phyloP scores from a whole-genome alignment of 2,329 filamentous ascomycete genomes.

The Penicillium sp. region DNA sequence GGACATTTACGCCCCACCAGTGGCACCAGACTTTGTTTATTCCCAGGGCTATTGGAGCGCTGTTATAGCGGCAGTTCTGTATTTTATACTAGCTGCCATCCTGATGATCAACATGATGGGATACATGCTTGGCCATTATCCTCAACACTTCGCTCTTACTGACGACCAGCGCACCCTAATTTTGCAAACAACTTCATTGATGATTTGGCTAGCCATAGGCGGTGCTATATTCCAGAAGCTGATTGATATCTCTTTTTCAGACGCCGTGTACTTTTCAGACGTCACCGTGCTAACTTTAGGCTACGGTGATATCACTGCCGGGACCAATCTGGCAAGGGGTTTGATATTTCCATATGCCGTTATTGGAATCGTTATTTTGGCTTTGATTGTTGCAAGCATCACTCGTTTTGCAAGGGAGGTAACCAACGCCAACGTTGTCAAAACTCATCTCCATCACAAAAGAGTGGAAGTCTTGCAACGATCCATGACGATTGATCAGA shows the following conservation, averaged over 20 bases:
- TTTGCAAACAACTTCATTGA: slow-evolving; percentile 81
- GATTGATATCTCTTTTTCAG: slow-evolving; percentile 71
- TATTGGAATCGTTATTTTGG: slow-evolving; percentile 76
- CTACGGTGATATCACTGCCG: slow-evolving; percentile 59
- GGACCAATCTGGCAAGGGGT: slow-evolving; percentile 57
- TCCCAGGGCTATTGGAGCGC: slow-evolving; percentile 87
- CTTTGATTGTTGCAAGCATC: slow-evolving; percentile 77
- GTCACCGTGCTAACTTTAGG: slow-evolving; percentile 62
- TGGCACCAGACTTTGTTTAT: slow-evolving; percentile 52
- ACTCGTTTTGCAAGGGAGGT: slow-evolving; percentile 61
- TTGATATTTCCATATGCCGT: slow-evolving; percentile 81
- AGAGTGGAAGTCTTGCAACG: slow-evolving; percentile 53
- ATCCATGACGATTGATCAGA: slow-evolving; percentile 42
- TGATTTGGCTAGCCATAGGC: slow-evolving; percentile 75
- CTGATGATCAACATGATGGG: slow-evolving; percentile 77
- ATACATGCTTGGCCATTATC: slow-evolving; percentile 70
- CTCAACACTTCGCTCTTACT: slow-evolving; percentile 72
- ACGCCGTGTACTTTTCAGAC: slow-evolving; percentile 76
- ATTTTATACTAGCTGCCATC: slow-evolving; percentile 72
- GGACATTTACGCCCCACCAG: slow-evolving; percentile 55
- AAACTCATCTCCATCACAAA: slow-evolving; percentile 54
- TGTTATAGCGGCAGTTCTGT: slow-evolving; percentile 72
- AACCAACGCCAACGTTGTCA: slow-evolving; percentile 59
- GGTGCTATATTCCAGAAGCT: slow-evolving; percentile 69
- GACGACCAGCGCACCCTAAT: slow-evolving; percentile 82